A percentile compares a stretch with the other conserved stretches of the same genome.
phyloP scores from a whole-genome alignment of 176 grass and related monocot genomes.

The Pharus latifolius region DNA sequence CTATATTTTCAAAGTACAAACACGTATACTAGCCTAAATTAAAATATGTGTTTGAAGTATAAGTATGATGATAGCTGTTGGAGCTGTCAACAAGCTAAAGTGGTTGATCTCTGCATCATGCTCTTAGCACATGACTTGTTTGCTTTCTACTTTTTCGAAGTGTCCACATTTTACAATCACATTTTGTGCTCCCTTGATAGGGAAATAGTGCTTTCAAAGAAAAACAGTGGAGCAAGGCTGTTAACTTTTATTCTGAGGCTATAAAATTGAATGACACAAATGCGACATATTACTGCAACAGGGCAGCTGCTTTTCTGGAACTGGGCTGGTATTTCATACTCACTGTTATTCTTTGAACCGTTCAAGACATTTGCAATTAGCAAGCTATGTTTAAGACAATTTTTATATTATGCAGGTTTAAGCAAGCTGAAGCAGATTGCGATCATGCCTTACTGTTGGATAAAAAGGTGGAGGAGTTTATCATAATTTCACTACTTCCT shows the following conservation, averaged over 20 bases:
- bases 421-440: constrained; percentile 88
- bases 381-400: not conserved
- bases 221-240: constrained; percentile 81
- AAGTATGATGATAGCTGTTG: not conserved
- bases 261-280: constrained; percentile 64
- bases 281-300: constrained; percentile 95
- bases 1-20: not conserved
- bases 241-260: constrained; percentile 73
- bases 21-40: not conserved
- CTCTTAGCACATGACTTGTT: not conserved
- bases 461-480: constrained; percentile 50
- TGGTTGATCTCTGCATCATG: not conserved
- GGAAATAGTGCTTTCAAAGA: constrained; percentile 82
- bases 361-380: constrained; percentile 6
- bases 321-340: constrained; percentile 53
- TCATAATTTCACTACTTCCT: not conserved
- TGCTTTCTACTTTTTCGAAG: not conserved
- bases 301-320: constrained; percentile 91
- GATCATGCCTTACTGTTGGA: constrained; percentile 68
- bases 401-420: constrained; percentile 52
- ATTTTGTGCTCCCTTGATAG: constrained; percentile 24
- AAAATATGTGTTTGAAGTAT: not conserved
- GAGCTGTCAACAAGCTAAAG: not conserved
- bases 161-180: not conserved
- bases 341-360: constrained; percentile 4